Percentiles rank a stretch among this genome's conserved stretches.
Evolutionary conservation across 768 basidiomycete species (phyloP).

Genomic region (Termitomyces titanicus): DNA sequence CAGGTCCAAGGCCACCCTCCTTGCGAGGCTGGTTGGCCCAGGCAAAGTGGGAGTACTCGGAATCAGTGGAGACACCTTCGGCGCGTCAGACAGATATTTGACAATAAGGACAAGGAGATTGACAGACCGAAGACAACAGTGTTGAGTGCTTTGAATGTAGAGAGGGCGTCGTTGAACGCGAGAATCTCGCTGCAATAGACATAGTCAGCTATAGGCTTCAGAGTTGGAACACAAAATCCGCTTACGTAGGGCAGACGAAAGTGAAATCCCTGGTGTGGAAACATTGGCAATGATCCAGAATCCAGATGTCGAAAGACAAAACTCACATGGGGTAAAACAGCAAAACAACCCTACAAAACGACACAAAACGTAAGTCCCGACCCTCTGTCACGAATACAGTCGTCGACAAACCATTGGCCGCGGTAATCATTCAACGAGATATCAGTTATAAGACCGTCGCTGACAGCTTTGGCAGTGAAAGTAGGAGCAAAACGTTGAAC

Average conservation of each 20-base stretch:
- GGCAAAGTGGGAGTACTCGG: constrained; percentile 82
- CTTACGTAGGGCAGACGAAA: constrained; percentile 84
- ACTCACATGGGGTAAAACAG: constrained; percentile 92
- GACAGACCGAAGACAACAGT: constrained; percentile 69
- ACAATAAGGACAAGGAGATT: background rate
- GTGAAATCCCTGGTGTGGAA: constrained; percentile 66
- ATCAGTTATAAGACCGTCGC: constrained; percentile 75
- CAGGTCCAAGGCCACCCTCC: constrained; percentile 86
- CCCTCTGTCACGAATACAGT: background rate
- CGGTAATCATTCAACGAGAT: constrained; percentile 68
- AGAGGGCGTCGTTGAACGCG: constrained; percentile 87
- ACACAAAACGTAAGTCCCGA: constrained; percentile 5
- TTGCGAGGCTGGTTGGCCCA: constrained; percentile 82
- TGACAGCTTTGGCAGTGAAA: constrained; percentile 74
- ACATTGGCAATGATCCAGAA: background rate
- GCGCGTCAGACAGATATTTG: background rate
- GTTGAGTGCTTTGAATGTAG: constrained; percentile 68
- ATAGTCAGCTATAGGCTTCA: background rate
- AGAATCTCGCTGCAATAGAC: constrained; percentile 63
- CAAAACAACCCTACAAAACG: constrained; percentile 70
- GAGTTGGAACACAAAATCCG: background rate
- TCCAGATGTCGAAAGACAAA: background rate
- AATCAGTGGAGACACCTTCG: constrained; percentile 74
- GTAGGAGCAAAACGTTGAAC: constrained; percentile 84
- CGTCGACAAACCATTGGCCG: constrained; percentile 70